Conservation (phyloP, 257 asterid genomes). For the Penstemon eatonii region DNA sequence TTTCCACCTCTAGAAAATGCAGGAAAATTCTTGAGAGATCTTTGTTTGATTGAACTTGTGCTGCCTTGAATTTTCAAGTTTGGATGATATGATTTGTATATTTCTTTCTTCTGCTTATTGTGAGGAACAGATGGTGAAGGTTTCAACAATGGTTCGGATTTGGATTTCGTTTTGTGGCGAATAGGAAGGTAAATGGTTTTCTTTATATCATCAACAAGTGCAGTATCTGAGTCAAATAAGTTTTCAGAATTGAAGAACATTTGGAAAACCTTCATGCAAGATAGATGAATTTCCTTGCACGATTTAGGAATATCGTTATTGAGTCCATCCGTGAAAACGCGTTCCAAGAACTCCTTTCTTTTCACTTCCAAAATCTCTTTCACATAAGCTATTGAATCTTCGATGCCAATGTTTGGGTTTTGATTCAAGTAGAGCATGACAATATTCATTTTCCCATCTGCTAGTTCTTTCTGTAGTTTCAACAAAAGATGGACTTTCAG, state of each 20-base stretch:
- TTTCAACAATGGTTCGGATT: constrained; percentile 20
- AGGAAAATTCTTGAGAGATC: too few species aligned
- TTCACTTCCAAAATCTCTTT: constrained; percentile 28
- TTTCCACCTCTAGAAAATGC: too few species aligned
- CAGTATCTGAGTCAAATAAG: constrained; percentile 44
- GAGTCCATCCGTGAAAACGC: constrained; percentile 29
- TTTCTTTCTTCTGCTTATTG: not conserved
- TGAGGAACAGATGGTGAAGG: constrained; percentile 4
- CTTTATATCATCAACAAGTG: constrained; percentile 43
- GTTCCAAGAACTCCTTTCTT: constrained; percentile 44
- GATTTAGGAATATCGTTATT: constrained; percentile 33
- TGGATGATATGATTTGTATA: not conserved
- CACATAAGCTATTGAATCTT: constrained; percentile 44
- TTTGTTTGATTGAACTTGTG: too few species aligned
- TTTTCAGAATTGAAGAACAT: constrained; percentile 60
- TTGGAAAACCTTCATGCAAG: constrained; percentile 48
- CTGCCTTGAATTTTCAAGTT: too few species aligned
- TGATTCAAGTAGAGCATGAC: constrained; percentile 46
- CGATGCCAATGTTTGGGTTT: constrained; percentile 32
- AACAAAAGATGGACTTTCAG: not conserved
- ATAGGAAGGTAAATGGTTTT: constrained; percentile 55
- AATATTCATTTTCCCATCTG: constrained; percentile 53
- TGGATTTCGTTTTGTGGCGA: not conserved
- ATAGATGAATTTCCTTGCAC: constrained; percentile 45
- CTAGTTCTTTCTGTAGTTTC: constrained; percentile 49